Evolutionary conservation across 1,139 yeast species (phyloP).

Genomic region (Kurtzmaniella quercitrusa): DNA sequence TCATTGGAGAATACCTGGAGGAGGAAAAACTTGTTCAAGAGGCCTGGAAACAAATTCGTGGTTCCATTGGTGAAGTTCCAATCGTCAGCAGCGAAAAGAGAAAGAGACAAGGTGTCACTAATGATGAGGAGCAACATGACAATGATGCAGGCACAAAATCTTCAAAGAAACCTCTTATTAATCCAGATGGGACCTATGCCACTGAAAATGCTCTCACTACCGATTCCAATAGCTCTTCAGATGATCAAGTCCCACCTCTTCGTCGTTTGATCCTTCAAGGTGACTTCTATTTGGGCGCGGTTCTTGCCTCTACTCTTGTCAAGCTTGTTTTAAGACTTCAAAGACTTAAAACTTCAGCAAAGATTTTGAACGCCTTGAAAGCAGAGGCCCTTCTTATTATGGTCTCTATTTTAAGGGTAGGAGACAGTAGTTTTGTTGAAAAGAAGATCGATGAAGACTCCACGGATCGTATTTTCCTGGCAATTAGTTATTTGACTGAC

Average conservation of each 20-base stretch:
- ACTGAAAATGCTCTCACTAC: constrained; percentile 83
- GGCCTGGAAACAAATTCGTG: constrained; percentile 85
- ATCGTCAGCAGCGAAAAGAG: constrained; percentile 72
- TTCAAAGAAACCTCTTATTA: constrained; percentile 58
- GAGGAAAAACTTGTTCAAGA: constrained; percentile 72
- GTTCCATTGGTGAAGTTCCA: constrained; percentile 88
- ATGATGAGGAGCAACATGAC: constrained; percentile 23
- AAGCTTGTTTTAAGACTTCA: constrained; percentile 81
- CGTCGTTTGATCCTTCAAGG: constrained; percentile 82
- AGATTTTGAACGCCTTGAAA: constrained; percentile 73
- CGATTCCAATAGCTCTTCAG: constrained; percentile 26
- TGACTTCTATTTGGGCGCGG: constrained; percentile 88
- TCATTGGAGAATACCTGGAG: constrained; percentile 84
- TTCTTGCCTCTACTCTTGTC: constrained; percentile 81
- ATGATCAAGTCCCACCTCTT: constrained; percentile 59
- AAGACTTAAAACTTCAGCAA: constrained; percentile 49
- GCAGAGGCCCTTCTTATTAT: constrained; percentile 93
- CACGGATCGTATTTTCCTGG: constrained; percentile 82
- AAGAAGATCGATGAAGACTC: constrained; percentile 93
- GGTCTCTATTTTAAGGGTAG: constrained; percentile 88
- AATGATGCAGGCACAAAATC: constrained; percentile 20
- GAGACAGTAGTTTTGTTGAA: constrained; percentile 71
- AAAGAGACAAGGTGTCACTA: constrained; percentile 27
- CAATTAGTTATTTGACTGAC: constrained; percentile 73
- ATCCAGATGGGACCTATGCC: constrained; percentile 98